Evolutionary conservation across 2,329 filamentous ascomycete species (phyloP).

Genomic region (Colletotrichum costaricense): DNA sequence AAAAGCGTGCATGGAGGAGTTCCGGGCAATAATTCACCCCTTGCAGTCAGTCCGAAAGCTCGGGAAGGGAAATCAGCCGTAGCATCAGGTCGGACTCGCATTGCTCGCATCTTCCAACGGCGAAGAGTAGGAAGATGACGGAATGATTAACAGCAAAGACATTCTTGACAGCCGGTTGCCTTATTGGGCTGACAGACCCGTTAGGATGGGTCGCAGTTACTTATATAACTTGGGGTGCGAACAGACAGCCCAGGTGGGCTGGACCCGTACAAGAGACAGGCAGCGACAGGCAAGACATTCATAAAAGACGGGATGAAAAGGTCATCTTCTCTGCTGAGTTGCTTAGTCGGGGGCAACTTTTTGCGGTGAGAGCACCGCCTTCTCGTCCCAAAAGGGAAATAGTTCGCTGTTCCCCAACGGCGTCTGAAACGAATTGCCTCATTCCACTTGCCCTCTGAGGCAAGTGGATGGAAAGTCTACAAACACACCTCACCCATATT

Average conservation of each 20-base stretch:
- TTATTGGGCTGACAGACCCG: conserved; percentile 1
- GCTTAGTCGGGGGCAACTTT: not conserved
- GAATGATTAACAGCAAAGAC: not conserved
- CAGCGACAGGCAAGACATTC: conserved; percentile 7
- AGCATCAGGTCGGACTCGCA: not conserved
- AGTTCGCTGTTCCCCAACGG: conserved; percentile 16
- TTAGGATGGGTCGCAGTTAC: not conserved
- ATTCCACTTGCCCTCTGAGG: conserved; percentile 8
- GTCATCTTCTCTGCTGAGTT: not conserved
- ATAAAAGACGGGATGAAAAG: conserved; percentile 17
- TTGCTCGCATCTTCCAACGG: not conserved
- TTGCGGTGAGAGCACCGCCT: not conserved
- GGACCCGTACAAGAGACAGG: not conserved
- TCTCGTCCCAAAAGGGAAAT: conserved; percentile 7
- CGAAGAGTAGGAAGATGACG: not conserved
- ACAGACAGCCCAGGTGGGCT: conserved; percentile 6
- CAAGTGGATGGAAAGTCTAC: conserved; percentile 9
- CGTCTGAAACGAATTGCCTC: conserved; percentile 26
- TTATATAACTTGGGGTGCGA: not conserved
- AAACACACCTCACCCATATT: not conserved
- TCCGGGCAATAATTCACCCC: not conserved
- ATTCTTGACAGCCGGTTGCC: conserved; percentile 8
- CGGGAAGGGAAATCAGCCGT: not conserved
- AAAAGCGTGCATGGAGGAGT: not conserved
- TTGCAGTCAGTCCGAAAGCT: not conserved